Evolutionary conservation across 352 stramenopile genomes (phyloP).

Genomic region (Paralagenidium karlingii): DNA sequence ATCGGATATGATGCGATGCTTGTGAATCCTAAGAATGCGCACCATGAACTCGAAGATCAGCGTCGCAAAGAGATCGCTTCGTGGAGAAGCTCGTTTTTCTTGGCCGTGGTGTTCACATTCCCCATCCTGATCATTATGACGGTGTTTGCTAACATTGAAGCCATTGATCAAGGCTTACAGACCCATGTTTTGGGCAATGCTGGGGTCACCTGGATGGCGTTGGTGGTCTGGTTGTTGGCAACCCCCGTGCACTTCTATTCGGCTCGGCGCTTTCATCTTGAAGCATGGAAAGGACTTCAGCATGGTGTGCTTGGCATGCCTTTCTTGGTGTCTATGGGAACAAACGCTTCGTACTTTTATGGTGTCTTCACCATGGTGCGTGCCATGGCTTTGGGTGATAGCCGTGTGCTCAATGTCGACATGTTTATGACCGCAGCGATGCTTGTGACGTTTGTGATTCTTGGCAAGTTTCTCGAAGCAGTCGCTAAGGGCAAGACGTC

Average conservation of each 20-base stretch:
- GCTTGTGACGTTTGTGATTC: constrained; percentile 96
- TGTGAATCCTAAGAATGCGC: constrained; percentile 42
- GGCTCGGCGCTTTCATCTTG: constrained; percentile 89
- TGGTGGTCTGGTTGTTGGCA: constrained; percentile 71
- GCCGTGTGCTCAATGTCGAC: constrained; percentile 51
- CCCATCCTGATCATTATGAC: constrained; percentile 91
- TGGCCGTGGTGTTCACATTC: constrained; percentile 86
- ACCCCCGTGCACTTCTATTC: constrained; percentile 95
- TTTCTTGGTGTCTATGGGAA: constrained; percentile 94
- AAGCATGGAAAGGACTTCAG: constrained; percentile 86
- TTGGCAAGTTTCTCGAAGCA: constrained; percentile 96
- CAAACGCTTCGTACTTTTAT: constrained; percentile 94
- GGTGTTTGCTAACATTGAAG: constrained; percentile 66
- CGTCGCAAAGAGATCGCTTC: constrained; percentile 62
- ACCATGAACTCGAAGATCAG: constrained; percentile 74
- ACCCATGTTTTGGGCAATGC: constrained; percentile 27
- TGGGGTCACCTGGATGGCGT: constrained; percentile 65
- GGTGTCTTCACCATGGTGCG: constrained; percentile 83
- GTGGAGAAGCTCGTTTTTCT: constrained; percentile 78
- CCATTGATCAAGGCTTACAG: constrained; percentile 33
- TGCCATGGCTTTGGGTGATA: constrained; percentile 45
- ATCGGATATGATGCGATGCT: constrained; percentile 85
- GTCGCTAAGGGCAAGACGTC: constrained; percentile 91
- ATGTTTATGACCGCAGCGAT: constrained; percentile 98
- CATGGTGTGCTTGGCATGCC: constrained; percentile 92